phyloP scores from a whole-genome alignment of 1,284 basidiomycete species.

The Ustilago tritici region DNA sequence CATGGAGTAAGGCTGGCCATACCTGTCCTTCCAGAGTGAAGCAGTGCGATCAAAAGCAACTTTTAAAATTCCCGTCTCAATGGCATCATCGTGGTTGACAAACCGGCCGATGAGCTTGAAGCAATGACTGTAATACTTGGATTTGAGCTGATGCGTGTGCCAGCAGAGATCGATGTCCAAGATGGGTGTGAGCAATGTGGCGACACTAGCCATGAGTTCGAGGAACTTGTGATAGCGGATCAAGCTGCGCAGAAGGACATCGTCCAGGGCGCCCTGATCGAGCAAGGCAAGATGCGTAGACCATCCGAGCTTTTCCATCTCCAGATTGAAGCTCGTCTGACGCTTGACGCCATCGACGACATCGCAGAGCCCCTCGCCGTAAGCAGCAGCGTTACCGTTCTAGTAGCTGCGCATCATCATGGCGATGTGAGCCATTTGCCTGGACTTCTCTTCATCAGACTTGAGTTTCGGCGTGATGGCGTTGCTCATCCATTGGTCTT shows the following conservation, averaged over 20 bases:
- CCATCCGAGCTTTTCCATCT: constrained; percentile 52
- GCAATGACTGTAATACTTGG: constrained; percentile 41
- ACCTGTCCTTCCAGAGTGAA: constrained; percentile 43
- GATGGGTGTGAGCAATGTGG: constrained; percentile 47
- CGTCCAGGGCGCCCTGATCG: constrained; percentile 27
- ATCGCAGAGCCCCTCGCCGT: constrained; percentile 44
- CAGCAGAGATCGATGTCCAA: constrained; percentile 62
- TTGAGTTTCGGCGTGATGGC: constrained; percentile 25
- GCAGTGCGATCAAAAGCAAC: constrained; percentile 57
- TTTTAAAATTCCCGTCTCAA: constrained; percentile 52
- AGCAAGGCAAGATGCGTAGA: constrained; percentile 36
- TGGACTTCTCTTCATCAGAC: constrained; percentile 19
- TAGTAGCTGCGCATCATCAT: constrained; percentile 39
- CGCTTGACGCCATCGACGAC: constrained; percentile 50
- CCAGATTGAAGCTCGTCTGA: constrained; percentile 43
- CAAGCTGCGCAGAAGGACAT: constrained; percentile 37
- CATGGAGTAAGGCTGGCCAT: constrained; percentile 51
- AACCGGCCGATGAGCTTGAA: constrained; percentile 54
- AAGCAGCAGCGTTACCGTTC: constrained; percentile 44
- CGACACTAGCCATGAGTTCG: constrained; percentile 26
- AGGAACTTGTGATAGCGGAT: constrained; percentile 58
- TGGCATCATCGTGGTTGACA: constrained; percentile 60
- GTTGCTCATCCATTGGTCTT: constrained; percentile 24
- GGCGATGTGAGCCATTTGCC: constrained; percentile 40
- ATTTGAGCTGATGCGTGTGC: constrained; percentile 59